Conservation (phyloP, 108 stramenopile species). For the Aureococcus anophagefferens region DNA sequence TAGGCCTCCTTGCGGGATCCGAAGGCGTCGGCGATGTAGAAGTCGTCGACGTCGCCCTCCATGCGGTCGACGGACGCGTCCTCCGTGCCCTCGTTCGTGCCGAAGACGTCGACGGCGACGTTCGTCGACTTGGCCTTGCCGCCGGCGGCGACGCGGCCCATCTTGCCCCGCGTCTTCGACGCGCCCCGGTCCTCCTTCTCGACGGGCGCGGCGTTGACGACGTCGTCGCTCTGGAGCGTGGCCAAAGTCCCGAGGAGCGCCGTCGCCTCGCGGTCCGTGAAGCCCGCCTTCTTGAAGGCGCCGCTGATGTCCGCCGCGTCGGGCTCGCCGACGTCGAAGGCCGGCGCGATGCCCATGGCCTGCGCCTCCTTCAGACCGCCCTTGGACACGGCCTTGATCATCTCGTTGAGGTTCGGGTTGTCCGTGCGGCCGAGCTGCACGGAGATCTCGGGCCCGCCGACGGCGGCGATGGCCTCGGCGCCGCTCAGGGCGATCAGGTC, state of each 20-base stretch:
- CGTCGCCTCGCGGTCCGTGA: slow-evolving; percentile 76
- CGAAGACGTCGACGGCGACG: neutral
- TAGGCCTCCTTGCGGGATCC: slow-evolving; percentile 63
- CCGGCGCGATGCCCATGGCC: neutral
- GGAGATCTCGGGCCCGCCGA: slow-evolving; percentile 64
- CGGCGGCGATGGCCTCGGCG: slow-evolving; percentile 60
- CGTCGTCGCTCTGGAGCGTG: slow-evolving; percentile 55
- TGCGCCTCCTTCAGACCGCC: neutral
- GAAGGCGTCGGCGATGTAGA: slow-evolving; percentile 77
- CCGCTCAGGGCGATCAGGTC: slow-evolving; percentile 69
- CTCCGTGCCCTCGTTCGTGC: neutral
- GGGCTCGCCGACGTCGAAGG: neutral
- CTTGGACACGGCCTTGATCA: slow-evolving; percentile 28
- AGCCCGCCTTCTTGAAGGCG: slow-evolving; percentile 51
- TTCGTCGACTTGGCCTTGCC: neutral
- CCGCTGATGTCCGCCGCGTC: slow-evolving; percentile 24
- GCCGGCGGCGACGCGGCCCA: neutral
- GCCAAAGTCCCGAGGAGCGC: slow-evolving; percentile 60
- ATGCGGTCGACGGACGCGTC: neutral
- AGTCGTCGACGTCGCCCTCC: slow-evolving; percentile 23
- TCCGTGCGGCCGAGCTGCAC: slow-evolving; percentile 67
- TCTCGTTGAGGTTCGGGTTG: slow-evolving; percentile 22
- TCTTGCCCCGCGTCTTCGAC: neutral
- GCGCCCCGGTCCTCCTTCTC: slow-evolving; percentile 48
- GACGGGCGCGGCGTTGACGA: slow-evolving; percentile 39